Conservation (phyloP, 371 early-diverging fungal genomes). For the Saksenaea vasiformis region DNA sequence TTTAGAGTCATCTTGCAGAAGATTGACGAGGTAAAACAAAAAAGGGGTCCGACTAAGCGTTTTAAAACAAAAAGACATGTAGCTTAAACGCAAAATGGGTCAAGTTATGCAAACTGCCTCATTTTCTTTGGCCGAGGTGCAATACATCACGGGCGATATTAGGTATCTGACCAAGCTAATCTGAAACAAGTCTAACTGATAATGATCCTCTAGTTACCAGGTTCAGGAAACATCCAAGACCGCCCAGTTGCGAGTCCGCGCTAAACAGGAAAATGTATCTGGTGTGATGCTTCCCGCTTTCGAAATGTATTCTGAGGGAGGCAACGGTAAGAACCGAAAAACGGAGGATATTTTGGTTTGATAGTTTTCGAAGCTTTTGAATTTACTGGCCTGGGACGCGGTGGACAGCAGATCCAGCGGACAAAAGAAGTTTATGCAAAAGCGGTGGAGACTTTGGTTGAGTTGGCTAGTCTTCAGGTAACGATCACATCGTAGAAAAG, state of each 20-base stretch:
- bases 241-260: slow-evolving; percentile 89
- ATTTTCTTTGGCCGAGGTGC: slow-evolving; percentile 97
- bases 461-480: slow-evolving; percentile 95
- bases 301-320: slow-evolving; percentile 83
- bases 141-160: slow-evolving; percentile 97
- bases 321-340: slow-evolving; percentile 66
- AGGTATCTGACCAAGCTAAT: slow-evolving; percentile 52
- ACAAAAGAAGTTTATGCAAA: slow-evolving; percentile 94
- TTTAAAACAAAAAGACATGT: background rate
- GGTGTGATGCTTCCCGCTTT: slow-evolving; percentile 96
- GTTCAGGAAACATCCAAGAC: slow-evolving; percentile 91
- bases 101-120: slow-evolving; percentile 97
- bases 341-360: slow-evolving; percentile 5
- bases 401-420: slow-evolving; percentile 96
- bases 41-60: background rate
- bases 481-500: background rate
- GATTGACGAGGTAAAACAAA: slow-evolving; percentile 76
- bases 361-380: slow-evolving; percentile 74
- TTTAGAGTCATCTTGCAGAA: slow-evolving; percentile 92
- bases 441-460: slow-evolving; percentile 93
- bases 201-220: slow-evolving; percentile 71
- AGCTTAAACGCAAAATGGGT: slow-evolving; percentile 72
- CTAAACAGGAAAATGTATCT: slow-evolving; percentile 96
- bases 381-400: slow-evolving; percentile 95
- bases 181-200: background rate